These are phyloP conservation scores for Cladophialophora yegresii DNA, from an alignment of 2,329 filamentous ascomycete species.

Conservation along the genomic window DNA sequence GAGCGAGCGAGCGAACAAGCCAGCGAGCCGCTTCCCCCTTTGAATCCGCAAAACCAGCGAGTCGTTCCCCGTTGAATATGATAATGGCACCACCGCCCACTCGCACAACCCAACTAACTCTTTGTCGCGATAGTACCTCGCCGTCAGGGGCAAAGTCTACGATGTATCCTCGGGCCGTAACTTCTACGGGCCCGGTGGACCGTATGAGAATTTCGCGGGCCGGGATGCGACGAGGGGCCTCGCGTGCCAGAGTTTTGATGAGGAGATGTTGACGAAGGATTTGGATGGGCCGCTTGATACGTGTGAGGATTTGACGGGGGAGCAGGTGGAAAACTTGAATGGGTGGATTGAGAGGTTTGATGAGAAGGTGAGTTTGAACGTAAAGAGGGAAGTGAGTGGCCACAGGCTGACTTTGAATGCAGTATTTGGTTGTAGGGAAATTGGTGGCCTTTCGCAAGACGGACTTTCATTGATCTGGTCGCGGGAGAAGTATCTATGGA, in stretches of 20 bases:
- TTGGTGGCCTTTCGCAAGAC: conserved; percentile 66
- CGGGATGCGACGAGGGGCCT: conserved; percentile 85
- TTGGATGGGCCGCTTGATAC: conserved; percentile 79
- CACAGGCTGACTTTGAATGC: background rate
- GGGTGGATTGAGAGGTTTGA: conserved; percentile 93
- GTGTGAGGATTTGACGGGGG: conserved; percentile 68
- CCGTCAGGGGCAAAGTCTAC: conserved; percentile 88
- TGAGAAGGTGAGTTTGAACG: conserved; percentile 63
- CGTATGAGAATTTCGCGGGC: conserved; percentile 95
- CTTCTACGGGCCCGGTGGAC: conserved; percentile 94
- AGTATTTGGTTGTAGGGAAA: conserved; percentile 87
- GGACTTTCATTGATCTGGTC: conserved; percentile 26
- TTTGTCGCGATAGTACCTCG: conserved; percentile 63
- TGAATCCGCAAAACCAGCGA: no score
- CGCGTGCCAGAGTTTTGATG: conserved; percentile 88
- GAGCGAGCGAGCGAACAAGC: no score
- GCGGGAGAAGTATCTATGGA: background rate
- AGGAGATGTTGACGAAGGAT: conserved; percentile 92
- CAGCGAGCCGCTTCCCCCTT: no score
- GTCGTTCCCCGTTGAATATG: no score
- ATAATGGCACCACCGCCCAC: no score
- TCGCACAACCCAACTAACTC: background rate
- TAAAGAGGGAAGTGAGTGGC: background rate
- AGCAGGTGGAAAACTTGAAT: conserved; percentile 78
- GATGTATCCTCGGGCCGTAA: conserved; percentile 84